Conservation (phyloP, 768 basidiomycete species). For the Fomitopsis pulvina region DNA sequence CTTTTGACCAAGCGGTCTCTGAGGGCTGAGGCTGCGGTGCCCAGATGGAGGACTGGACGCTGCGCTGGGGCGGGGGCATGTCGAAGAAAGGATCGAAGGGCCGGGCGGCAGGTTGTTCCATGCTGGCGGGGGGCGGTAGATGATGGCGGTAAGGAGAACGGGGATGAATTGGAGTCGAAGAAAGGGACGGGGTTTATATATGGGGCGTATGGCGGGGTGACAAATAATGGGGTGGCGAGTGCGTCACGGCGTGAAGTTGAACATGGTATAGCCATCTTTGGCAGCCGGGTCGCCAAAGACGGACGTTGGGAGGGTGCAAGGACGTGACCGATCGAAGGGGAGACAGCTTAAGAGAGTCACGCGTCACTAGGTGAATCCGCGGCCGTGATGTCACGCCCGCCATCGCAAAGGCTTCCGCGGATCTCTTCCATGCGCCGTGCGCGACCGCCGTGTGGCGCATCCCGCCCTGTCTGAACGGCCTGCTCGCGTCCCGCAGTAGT, state of each 20-base stretch:
- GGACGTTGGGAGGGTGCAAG: background rate
- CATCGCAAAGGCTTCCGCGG: background rate
- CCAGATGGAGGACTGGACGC: constrained; percentile 58
- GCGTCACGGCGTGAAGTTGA: background rate
- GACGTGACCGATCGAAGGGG: background rate
- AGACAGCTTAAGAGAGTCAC: background rate
- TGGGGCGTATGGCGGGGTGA: constrained; percentile 3
- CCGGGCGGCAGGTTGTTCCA: constrained; percentile 16
- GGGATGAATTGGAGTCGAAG: constrained; percentile 7
- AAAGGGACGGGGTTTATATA: constrained; percentile 3
- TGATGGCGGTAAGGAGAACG: constrained; percentile 8
- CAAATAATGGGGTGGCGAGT: background rate
- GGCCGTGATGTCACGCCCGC: background rate
- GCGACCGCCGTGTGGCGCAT: background rate
- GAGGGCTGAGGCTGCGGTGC: constrained; percentile 72
- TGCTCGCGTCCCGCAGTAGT: background rate
- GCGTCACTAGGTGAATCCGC: background rate
- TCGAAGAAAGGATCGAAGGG: constrained; percentile 23
- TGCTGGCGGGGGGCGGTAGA: constrained; percentile 8
- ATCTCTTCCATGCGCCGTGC: constrained; percentile 1
- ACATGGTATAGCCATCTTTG: background rate
- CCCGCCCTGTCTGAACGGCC: background rate
- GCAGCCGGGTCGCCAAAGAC: constrained; percentile 3
- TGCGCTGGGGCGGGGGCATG: constrained; percentile 11
- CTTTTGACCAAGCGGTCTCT: constrained; percentile 61